phyloP scores from a whole-genome alignment of 495 filamentous ascomycete species.

The Hyaloscypha variabilis region DNA sequence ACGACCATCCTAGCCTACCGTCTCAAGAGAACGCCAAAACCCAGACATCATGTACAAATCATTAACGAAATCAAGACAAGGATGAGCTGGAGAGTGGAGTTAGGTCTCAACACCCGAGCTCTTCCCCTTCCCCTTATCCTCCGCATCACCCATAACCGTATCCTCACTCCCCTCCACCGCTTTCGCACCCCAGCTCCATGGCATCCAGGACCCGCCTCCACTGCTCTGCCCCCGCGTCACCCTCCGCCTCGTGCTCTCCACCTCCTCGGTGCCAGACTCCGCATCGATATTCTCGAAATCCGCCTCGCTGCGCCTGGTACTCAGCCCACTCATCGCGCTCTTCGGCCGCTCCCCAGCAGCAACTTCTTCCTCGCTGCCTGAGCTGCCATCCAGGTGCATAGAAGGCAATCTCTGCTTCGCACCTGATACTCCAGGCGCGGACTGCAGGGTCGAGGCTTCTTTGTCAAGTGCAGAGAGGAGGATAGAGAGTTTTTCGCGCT shows the following conservation, averaged over 20 bases:
- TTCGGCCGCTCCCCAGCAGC: constrained; percentile 36
- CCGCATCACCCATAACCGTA: constrained; percentile 16
- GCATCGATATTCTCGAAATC: constrained; percentile 84
- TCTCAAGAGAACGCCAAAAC: background rate
- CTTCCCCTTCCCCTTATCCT: constrained; percentile 11
- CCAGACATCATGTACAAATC: background rate
- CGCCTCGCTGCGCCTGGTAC: constrained; percentile 45
- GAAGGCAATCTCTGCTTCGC: constrained; percentile 11
- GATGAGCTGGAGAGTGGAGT: background rate
- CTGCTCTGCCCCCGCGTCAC: constrained; percentile 17
- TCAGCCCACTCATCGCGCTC: constrained; percentile 45
- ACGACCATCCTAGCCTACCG: background rate
- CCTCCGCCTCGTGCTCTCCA: constrained; percentile 38
- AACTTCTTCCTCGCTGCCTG: constrained; percentile 18
- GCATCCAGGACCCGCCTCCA: constrained; percentile 58
- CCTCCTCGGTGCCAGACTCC: constrained; percentile 60
- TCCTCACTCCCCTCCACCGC: constrained; percentile 13
- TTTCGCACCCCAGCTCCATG: constrained; percentile 56
- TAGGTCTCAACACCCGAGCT: constrained; percentile 30
- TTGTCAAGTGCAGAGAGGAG: constrained; percentile 74
- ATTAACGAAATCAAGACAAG: background rate
- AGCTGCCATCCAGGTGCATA: constrained; percentile 32
- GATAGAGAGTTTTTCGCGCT: constrained; percentile 70
- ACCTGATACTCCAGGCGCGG: background rate
- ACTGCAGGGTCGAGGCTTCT: constrained; percentile 56